Percentiles rank a stretch among this genome's conserved stretches.
These are phyloP conservation scores for Irpex lacteus DNA, from an alignment of 1,284 basidiomycete species.

Conservation along the genomic window DNA sequence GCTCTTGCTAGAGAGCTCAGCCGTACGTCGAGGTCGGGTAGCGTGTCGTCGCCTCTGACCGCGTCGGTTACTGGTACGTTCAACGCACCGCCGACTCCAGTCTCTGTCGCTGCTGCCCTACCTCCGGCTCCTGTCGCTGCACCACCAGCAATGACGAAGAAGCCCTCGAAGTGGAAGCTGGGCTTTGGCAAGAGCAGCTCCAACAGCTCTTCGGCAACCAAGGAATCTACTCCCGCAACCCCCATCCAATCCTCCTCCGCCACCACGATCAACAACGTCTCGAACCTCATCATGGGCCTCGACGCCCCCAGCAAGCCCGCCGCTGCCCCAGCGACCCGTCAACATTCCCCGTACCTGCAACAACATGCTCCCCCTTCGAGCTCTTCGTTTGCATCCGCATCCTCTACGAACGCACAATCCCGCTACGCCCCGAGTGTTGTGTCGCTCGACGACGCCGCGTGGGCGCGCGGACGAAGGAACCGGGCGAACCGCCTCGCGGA, in stretches of 20 bases:
- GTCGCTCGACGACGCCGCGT: slow-evolving; percentile 12
- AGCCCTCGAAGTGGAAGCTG: slow-evolving; percentile 78
- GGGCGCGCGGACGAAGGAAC: slow-evolving; percentile 7
- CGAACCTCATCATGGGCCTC: slow-evolving; percentile 66
- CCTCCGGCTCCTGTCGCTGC: slow-evolving; percentile 24
- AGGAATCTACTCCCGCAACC: background rate
- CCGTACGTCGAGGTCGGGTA: slow-evolving; percentile 37
- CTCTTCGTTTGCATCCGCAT: slow-evolving; percentile 5
- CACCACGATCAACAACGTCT: slow-evolving; percentile 64
- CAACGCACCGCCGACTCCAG: slow-evolving; percentile 15
- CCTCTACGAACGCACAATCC: background rate
- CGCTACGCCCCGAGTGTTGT: slow-evolving; percentile 11
- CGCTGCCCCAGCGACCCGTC: slow-evolving; percentile 9
- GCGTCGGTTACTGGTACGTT: background rate
- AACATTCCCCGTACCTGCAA: slow-evolving; percentile 1
- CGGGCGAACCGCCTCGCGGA: background rate
- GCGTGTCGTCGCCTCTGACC: slow-evolving; percentile 13
- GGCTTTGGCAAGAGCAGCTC: slow-evolving; percentile 60
- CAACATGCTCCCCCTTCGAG: background rate
- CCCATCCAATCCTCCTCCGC: background rate
- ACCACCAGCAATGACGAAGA: slow-evolving; percentile 53
- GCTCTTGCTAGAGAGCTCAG: slow-evolving; percentile 82
- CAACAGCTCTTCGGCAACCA: slow-evolving; percentile 21
- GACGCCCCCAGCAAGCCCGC: slow-evolving; percentile 35
- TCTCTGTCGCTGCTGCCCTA: background rate